These are phyloP conservation scores for Blumeria graminis DNA, from an alignment of 2,329 filamentous ascomycete genomes.

Conservation along the genomic window DNA sequence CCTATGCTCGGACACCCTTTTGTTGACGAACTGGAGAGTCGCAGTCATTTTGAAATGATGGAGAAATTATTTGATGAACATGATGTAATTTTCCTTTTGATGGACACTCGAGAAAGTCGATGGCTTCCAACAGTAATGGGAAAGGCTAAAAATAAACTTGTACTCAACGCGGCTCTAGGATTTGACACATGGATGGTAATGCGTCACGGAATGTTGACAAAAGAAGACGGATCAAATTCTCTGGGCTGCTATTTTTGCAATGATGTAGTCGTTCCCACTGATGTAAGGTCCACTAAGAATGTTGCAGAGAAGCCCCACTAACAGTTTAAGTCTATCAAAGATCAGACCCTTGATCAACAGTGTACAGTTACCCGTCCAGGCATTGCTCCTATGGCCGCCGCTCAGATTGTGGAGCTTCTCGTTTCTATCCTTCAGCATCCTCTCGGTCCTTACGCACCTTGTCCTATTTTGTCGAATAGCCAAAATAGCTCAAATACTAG, in stretches of 20 bases:
- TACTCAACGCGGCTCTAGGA: constrained; percentile 86
- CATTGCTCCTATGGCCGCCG: constrained; percentile 76
- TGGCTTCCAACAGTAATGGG: constrained; percentile 95
- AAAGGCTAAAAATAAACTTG: constrained; percentile 77
- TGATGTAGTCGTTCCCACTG: constrained; percentile 80
- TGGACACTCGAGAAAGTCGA: constrained; percentile 83
- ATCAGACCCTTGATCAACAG: constrained; percentile 89
- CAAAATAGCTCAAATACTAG: constrained; percentile 16
- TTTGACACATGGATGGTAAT: constrained; percentile 97
- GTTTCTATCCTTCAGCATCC: constrained; percentile 77
- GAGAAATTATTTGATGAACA: constrained; percentile 56
- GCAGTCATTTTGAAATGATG: constrained; percentile 51
- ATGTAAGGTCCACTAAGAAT: constrained; percentile 34
- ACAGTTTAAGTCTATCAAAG: constrained; percentile 54
- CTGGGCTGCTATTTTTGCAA: constrained; percentile 97
- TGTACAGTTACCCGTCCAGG: constrained; percentile 92
- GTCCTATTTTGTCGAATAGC: constrained; percentile 19
- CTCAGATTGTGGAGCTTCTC: constrained; percentile 71
- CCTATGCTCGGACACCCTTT: constrained; percentile 92
- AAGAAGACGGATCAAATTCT: constrained; percentile 31
- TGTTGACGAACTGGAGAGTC: constrained; percentile 42
- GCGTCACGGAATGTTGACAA: constrained; percentile 56
- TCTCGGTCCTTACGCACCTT: constrained; percentile 34
- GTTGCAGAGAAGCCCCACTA: constrained; percentile 3
- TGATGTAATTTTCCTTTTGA: constrained; percentile 84